phyloP scores from a whole-genome alignment of 768 basidiomycete genomes.

The Lentinus tigrinus region DNA sequence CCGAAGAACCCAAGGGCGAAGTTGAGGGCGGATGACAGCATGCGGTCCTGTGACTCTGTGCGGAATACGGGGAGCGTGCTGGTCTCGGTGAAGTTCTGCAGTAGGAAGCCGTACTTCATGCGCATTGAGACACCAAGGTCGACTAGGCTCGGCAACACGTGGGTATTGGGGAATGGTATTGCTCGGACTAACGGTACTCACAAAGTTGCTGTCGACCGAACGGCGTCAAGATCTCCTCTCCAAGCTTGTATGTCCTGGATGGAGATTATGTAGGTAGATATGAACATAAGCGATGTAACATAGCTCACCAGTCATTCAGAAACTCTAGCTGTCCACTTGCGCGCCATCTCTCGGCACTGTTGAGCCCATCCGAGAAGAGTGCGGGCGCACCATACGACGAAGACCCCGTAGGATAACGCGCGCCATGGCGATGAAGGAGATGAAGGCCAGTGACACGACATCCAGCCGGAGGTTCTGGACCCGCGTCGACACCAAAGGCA shows the following conservation, averaged over 20 bases:
- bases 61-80: constrained; percentile 47
- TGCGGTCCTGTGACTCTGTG: constrained; percentile 40
- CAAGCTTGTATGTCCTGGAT: constrained; percentile 46
- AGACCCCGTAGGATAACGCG: constrained; percentile 38
- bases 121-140: constrained; percentile 44
- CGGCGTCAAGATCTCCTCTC: constrained; percentile 45
- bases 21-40: constrained; percentile 38
- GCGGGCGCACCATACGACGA: not conserved
- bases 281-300: constrained; percentile 50
- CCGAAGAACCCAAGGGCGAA: constrained; percentile 51
- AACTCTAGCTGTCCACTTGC: constrained; percentile 39
- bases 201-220: constrained; percentile 44
- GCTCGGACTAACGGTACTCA: constrained; percentile 31
- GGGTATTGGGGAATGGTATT: constrained; percentile 1
- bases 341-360: constrained; percentile 33
- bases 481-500: constrained; percentile 46
- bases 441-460: constrained; percentile 46
- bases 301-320: constrained; percentile 33
- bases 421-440: constrained; percentile 40
- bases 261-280: not conserved
- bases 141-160: not conserved
- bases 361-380: constrained; percentile 47
- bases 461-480: constrained; percentile 43
- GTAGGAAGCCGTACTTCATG: constrained; percentile 45
- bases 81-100: constrained; percentile 37